phyloP scores from a whole-genome alignment of 1,284 basidiomycete genomes.

The Singerocomus rubriflavus region DNA sequence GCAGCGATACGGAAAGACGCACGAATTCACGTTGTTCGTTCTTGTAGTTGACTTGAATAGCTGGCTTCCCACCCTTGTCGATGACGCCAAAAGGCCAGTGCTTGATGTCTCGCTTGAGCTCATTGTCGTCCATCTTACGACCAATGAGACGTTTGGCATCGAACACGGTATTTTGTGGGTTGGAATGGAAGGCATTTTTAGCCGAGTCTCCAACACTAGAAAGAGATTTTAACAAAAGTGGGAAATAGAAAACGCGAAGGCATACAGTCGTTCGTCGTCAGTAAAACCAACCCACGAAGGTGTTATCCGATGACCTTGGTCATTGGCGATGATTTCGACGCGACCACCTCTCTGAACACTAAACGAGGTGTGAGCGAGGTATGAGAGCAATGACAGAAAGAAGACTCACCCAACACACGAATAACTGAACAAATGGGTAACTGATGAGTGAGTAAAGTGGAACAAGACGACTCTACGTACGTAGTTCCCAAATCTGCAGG shows the following conservation, averaged over 20 bases:
- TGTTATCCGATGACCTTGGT: conserved; percentile 96
- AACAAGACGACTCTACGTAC: conserved; percentile 38
- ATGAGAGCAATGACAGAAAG: background rate
- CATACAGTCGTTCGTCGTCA: conserved; percentile 87
- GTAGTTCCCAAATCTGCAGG: conserved; percentile 75
- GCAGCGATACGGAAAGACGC: conserved; percentile 34
- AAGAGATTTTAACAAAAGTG: background rate
- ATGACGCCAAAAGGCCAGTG: conserved; percentile 86
- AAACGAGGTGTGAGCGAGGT: conserved; percentile 1
- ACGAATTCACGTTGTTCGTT: conserved; percentile 85
- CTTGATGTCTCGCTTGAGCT: conserved; percentile 80
- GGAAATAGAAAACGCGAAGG: conserved; percentile 8
- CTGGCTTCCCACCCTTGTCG: conserved; percentile 83
- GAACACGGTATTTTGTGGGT: conserved; percentile 94
- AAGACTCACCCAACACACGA: conserved; percentile 69
- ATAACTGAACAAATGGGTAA: conserved; percentile 44
- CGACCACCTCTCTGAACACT: conserved; percentile 91
- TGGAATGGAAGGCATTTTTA: conserved; percentile 78
- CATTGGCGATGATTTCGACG: conserved; percentile 96
- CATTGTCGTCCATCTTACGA: conserved; percentile 78
- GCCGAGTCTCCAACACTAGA: conserved; percentile 72
- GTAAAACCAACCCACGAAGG: conserved; percentile 93
- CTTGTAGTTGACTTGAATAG: conserved; percentile 83
- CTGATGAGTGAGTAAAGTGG: conserved; percentile 19
- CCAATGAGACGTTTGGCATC: conserved; percentile 98